Conservation (phyloP, 2,329 filamentous ascomycete species). For the Exserohilum rostratum region DNA sequence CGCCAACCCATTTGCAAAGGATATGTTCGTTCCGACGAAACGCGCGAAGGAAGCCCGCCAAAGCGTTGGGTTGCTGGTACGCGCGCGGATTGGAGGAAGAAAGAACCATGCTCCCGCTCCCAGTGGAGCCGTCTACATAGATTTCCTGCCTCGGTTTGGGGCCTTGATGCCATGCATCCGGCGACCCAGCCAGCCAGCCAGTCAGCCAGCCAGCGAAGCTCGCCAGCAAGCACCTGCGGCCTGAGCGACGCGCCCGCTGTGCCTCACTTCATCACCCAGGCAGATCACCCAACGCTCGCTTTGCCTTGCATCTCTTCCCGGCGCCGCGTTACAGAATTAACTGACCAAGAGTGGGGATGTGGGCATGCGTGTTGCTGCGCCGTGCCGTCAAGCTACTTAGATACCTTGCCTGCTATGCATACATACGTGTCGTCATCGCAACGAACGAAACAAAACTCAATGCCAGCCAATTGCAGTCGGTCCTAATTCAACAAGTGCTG, state of each 20-base stretch:
- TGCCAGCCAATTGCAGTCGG: conserved; percentile 10
- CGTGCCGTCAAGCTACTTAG: conserved; percentile 18
- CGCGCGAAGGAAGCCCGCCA: conserved; percentile 6
- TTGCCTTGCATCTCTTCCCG: conserved; percentile 2
- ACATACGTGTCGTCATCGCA: conserved; percentile 36
- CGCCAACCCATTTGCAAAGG: background rate
- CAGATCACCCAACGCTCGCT: conserved; percentile 17
- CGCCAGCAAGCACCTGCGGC: background rate
- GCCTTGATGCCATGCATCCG: background rate
- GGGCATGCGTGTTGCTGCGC: conserved; percentile 15
- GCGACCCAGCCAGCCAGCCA: background rate
- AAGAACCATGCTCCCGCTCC: conserved; percentile 9
- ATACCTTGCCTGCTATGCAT: conserved; percentile 17
- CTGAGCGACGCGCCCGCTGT: conserved; percentile 3
- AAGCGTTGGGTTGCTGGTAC: conserved; percentile 7
- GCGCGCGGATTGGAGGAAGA: conserved; percentile 27
- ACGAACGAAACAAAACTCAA: conserved; percentile 18
- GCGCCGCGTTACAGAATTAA: conserved; percentile 6
- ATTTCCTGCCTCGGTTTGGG: conserved; percentile 9
- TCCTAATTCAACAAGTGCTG: conserved; percentile 20
- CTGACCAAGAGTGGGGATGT: conserved; percentile 18
- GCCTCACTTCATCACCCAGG: conserved; percentile 22
- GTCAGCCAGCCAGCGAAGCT: background rate
- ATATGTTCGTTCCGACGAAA: conserved; percentile 4
- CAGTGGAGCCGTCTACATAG: conserved; percentile 10